A percentile compares a stretch with the other conserved stretches of the same genome.
phyloP scores from a whole-genome alignment of 2,329 filamentous ascomycete species.

The Pseudogymnoascus sp. region DNA sequence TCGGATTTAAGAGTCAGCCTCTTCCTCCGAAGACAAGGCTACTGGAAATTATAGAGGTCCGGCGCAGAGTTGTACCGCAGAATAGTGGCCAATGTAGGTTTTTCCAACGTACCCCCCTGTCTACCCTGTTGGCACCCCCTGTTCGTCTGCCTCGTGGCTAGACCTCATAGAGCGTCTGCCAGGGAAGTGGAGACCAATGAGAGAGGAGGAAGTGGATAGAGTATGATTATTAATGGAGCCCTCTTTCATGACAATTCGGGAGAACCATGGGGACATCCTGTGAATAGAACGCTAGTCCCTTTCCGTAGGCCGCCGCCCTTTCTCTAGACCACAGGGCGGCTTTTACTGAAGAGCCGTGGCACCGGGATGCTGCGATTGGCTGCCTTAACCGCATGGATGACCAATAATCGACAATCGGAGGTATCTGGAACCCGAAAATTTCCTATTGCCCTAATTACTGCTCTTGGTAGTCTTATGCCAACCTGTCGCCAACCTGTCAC shows the following conservation, averaged over 20 bases:
- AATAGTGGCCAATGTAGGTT: neutral
- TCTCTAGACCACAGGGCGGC: neutral
- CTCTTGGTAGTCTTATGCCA: neutral
- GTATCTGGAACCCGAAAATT: neutral
- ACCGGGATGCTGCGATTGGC: neutral
- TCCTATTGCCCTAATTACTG: neutral
- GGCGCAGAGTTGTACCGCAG: neutral
- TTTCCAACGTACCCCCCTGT: neutral
- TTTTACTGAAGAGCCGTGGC: neutral
- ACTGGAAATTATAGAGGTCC: constrained; percentile 2
- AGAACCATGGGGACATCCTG: neutral
- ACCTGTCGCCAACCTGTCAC: neutral
- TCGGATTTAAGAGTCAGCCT: constrained; percentile 3
- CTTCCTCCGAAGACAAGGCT: neutral
- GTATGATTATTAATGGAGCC: neutral
- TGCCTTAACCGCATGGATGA: neutral
- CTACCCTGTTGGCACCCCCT: neutral
- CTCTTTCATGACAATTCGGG: neutral
- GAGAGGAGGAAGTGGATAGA: neutral
- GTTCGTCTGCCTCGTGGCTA: neutral
- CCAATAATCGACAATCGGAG: neutral
- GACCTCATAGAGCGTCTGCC: neutral
- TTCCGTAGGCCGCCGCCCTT: neutral
- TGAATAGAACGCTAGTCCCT: neutral
- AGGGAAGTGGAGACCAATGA: neutral